Evolutionary conservation across 306 rosid species (phyloP), one percentile per base, ranked within the genome.

Genomic region (Elaeagnus macrophylla): DNA sequence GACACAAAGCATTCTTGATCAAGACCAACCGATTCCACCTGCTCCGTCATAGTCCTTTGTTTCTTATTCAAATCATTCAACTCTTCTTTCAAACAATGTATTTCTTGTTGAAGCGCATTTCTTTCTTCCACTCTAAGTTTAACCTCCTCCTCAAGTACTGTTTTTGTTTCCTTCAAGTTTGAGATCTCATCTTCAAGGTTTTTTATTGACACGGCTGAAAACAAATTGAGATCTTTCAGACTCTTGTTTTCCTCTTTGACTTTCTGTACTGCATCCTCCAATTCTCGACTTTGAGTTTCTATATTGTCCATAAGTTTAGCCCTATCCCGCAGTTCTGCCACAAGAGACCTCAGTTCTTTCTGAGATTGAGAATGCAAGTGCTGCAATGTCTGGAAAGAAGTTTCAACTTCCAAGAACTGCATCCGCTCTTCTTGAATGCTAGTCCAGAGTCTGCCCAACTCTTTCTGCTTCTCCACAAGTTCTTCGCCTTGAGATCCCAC

Each of bases 321-420:
- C 65, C 79, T 79, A 50, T 65, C 58, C 64, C 78, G 87, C 53
- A 81, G 70, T 56, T 91, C 89, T 51, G 80, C 60, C 40, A 81
- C 82, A 57, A 87, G 72, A 55, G 85, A 74, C 71, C 85, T 84
- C 55, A 91, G 86, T 45, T 91, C 95, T 69, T 84, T 95, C 72
- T 84, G 93, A 59, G 95, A 84, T 63, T 87, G 83, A 59, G 88
- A 81, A 65, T 87, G 99, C 78, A 82, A 66, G 62, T 84, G 78
- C 81, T 87, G 99, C 67, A 93, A 80, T 55, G 88, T 82, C 66
- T 83, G 94, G 85, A 93, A 87, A 54, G 99, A 96, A 45, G 89
- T 93, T 77, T 93, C 96, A 8, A 94, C 91, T 76, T 93, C 99
- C 53, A 81, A 36, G 55, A 80, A 93, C 38, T 85, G 72, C 66